Percentiles rank a stretch among this genome's conserved stretches.
Evolutionary conservation across 1,284 basidiomycete species (phyloP).

Genomic region (Xanthoconium separans): DNA sequence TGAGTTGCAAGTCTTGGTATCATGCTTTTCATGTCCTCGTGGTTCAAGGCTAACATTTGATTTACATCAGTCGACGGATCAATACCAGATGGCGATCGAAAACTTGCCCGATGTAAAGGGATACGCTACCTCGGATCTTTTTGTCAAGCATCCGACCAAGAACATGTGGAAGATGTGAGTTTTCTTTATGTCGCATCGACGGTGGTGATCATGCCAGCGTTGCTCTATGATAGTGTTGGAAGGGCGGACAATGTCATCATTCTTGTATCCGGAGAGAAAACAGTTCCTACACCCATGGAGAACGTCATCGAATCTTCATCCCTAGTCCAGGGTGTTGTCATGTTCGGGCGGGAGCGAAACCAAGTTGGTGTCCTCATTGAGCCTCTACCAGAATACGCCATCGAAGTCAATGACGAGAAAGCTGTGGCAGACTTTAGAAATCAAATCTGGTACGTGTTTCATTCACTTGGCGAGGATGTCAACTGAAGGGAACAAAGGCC

Average conservation of each 20-base stretch:
- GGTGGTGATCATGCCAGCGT: background rate
- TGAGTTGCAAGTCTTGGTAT: constrained; percentile 35
- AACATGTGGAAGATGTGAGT: constrained; percentile 29
- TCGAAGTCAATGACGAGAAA: constrained; percentile 30
- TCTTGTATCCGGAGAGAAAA: constrained; percentile 32
- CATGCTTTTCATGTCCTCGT: background rate
- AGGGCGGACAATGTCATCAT: constrained; percentile 30
- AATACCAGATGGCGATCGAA: constrained; percentile 21
- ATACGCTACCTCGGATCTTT: constrained; percentile 32
- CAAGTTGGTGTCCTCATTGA: constrained; percentile 44
- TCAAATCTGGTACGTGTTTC: constrained; percentile 37
- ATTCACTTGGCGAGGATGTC: background rate
- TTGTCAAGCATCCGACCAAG: constrained; percentile 31
- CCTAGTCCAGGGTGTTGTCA: constrained; percentile 31
- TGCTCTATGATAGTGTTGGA: constrained; percentile 18
- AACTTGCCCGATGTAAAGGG: constrained; percentile 31
- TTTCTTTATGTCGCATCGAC: accelerated
- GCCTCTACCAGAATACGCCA: constrained; percentile 17
- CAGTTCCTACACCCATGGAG: constrained; percentile 35
- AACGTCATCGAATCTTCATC: constrained; percentile 18
- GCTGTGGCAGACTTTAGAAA: constrained; percentile 34
- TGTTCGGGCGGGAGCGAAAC: constrained; percentile 42
- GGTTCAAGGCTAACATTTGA: background rate
- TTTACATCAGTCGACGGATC: constrained; percentile 6
- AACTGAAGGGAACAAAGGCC: constrained; percentile 17